phyloP scores from a whole-genome alignment of 441 rosid genomes.

The California macrophylla region DNA sequence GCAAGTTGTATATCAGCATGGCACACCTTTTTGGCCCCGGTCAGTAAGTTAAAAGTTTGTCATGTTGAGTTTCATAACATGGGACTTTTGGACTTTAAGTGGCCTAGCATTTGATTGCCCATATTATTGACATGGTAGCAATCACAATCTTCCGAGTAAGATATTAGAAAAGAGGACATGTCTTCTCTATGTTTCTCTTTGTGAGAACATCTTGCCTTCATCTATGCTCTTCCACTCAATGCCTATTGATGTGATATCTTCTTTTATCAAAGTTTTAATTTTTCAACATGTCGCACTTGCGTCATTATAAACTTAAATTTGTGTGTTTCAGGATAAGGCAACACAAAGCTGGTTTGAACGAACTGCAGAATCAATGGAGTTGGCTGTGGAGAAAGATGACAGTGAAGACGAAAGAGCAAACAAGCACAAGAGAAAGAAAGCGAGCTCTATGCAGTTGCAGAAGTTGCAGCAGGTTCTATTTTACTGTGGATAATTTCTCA shows the following conservation, averaged over 20 bases:
- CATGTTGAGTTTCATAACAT: background rate
- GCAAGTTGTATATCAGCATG: background rate
- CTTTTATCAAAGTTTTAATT: background rate
- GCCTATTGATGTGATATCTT: background rate
- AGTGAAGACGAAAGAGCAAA: slow-evolving; percentile 82
- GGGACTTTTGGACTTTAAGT: background rate
- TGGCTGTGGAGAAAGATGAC: slow-evolving; percentile 57
- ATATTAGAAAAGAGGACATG: background rate
- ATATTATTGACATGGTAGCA: background rate
- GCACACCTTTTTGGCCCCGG: background rate
- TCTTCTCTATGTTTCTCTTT: background rate
- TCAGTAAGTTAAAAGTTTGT: background rate
- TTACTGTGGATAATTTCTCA: background rate
- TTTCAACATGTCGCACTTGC: slow-evolving; percentile 3
- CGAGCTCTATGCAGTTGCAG: slow-evolving; percentile 44
- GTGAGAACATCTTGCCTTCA: background rate
- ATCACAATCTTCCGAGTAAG: background rate
- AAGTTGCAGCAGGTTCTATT: slow-evolving; percentile 57
- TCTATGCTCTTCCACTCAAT: background rate
- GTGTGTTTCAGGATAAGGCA: slow-evolving; percentile 51
- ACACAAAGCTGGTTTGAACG: slow-evolving; percentile 71
- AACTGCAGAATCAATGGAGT: slow-evolving; percentile 66
- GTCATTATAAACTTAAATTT: slow-evolving; percentile 12
- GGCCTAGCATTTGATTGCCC: background rate
- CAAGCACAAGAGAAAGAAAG: slow-evolving; percentile 52